phyloP scores from a whole-genome alignment of 2,329 filamentous ascomycete genomes.

The Colletotrichum spinosum region DNA sequence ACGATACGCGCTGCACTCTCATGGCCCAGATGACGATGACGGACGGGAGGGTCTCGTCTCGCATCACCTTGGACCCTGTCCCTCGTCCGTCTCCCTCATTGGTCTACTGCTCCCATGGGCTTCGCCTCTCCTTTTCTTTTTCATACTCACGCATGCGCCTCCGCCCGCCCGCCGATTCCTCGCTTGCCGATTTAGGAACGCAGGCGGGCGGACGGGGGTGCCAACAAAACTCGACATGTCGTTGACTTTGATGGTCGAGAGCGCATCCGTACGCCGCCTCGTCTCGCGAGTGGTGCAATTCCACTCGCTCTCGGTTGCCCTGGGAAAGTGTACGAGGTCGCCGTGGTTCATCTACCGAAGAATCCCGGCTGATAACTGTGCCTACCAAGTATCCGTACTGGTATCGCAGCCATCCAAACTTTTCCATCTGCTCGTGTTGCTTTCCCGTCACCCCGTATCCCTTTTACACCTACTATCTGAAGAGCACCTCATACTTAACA shows the following conservation, averaged over 20 bases:
- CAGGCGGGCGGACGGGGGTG: constrained; percentile 6
- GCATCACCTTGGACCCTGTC: constrained; percentile 23
- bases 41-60: not conserved
- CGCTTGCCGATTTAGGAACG: constrained; percentile 33
- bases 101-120: not conserved
- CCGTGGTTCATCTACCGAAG: not conserved
- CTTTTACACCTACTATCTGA: too few species aligned
- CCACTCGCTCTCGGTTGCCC: too few species aligned
- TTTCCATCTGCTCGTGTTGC: too few species aligned
- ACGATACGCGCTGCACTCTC: too few species aligned
- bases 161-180: constrained; percentile 26
- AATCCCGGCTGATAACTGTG: too few species aligned
- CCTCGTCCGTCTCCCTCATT: not conserved
- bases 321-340: too few species aligned
- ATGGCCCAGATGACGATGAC: too few species aligned
- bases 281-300: too few species aligned
- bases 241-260: not conserved
- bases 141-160: constrained; percentile 31
- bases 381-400: too few species aligned
- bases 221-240: constrained; percentile 1
- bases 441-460: too few species aligned
- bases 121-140: not conserved
- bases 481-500: too few species aligned
- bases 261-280: not conserved
- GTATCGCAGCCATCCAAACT: too few species aligned